phyloP scores from a whole-genome alignment of 192 early-diverging fungal genomes.

The Pecoramyces ruminantium region DNA sequence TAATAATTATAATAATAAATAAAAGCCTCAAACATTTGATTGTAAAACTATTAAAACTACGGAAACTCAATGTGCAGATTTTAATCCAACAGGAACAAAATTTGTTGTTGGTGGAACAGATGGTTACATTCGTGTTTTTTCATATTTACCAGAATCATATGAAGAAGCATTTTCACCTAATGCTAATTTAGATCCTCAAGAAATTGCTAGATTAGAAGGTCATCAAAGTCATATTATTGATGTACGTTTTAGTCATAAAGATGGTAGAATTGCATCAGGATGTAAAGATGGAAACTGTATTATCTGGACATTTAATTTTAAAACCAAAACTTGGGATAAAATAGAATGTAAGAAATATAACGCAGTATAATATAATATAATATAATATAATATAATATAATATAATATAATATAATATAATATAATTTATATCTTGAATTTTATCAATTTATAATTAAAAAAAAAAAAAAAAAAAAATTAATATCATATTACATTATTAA shows the following conservation, averaged over 20 bases:
- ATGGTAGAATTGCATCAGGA: slow-evolving; percentile 50
- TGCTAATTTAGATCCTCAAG: slow-evolving; percentile 6
- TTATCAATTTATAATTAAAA: too few species aligned
- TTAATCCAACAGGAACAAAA: slow-evolving; percentile 58
- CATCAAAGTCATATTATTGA: slow-evolving; percentile 58
- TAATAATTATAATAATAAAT: too few species aligned
- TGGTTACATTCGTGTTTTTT: slow-evolving; percentile 59
- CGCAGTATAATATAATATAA: too few species aligned
- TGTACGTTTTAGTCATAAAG: slow-evolving; percentile 51
- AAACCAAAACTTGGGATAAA: neutral
- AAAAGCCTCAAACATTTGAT: neutral
- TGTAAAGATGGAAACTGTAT: slow-evolving; percentile 12
- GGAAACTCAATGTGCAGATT: slow-evolving; percentile 36
- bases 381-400: too few species aligned
- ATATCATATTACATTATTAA: too few species aligned
- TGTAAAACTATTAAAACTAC: slow-evolving; percentile 22
- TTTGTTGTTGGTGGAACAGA: slow-evolving; percentile 65
- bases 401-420: too few species aligned
- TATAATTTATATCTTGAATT: too few species aligned
- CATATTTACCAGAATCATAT: slow-evolving; percentile 27
- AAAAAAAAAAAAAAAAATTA: too few species aligned
- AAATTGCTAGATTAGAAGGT: slow-evolving; percentile 44
- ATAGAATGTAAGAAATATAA: neutral
- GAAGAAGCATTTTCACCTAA: neutral
- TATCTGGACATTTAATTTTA: neutral